Evolutionary conservation across 176 grass and related monocot genomes (phyloP), one percentile per base, ranked within the genome.

Genomic region (Oropetium thomaeum): DNA sequence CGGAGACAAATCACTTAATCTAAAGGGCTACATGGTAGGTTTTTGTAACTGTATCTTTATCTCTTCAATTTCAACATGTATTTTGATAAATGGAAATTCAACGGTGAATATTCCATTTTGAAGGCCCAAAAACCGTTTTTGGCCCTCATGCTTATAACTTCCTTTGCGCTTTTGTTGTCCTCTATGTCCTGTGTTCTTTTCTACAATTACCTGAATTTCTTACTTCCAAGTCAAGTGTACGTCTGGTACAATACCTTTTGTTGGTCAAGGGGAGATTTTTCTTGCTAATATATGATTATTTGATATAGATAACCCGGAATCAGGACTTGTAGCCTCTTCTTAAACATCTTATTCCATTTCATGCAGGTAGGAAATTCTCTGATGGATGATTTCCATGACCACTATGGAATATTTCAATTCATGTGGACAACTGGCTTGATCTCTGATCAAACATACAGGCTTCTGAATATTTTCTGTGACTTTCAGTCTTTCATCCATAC

Each of bases 301-400:
- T 71, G 43, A 22, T 71, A 29, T 67, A 52, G 29, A 51, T 29
- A 37, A 30, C 33, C 34, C 69, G 73, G 34, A 62, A 11, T 25
- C 16, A 53, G 8, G 66, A 58, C 26, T 33, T 43, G 37, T 67
- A 58, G 27, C 37, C 2, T 54, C 40, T 22, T 71, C 77, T 55
- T 7, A 17, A 71, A 58, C 62, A 45, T 67, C 25, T 82, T 35
- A 58, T 59, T 64, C 19, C 45, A 84, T 79, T 30, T 80, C 31
- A 53, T 86, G 71, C 78, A 98, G 96, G 96, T 95, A n/a, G 96
- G 96, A 86, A 99, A 99, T 90, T 92, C 96, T 68, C 71, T 99
- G 67, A 88, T 74, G 54, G 91, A 99, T 92, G 96, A 99, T 95
- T 99, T 90, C 90, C 86, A 90, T 65, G 96, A 95, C 30, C 96